A percentile compares a stretch with the other conserved stretches of the same genome.
These are phyloP conservation scores for Mercurialis annua DNA, from an alignment of 345 rosid species.

Conservation along the genomic window DNA sequence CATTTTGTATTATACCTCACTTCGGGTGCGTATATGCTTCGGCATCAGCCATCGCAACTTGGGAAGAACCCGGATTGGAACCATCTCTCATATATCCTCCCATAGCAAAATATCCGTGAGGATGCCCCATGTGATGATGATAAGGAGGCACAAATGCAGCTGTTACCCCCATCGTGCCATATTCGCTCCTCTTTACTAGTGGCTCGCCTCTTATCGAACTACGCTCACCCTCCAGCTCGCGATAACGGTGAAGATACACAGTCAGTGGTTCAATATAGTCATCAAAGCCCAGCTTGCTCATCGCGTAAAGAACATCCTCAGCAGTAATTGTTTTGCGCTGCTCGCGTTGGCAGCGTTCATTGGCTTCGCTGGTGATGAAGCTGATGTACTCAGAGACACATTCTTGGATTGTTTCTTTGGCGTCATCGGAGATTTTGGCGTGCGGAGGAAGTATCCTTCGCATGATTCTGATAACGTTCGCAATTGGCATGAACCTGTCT, in stretches of 20 bases:
- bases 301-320: slow-evolving; percentile 33
- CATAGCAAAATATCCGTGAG: slow-evolving; percentile 36
- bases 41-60: slow-evolving; percentile 17
- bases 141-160: slow-evolving; percentile 41
- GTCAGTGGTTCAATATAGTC: slow-evolving; percentile 37
- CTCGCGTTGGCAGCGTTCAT: slow-evolving; percentile 37
- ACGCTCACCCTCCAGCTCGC: slow-evolving; percentile 36
- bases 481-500: slow-evolving; percentile 37
- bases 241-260: slow-evolving; percentile 30
- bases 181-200: slow-evolving; percentile 56
- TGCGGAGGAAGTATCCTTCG: slow-evolving; percentile 31
- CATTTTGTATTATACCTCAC: slow-evolving; percentile 14
- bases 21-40: slow-evolving; percentile 28
- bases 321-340: slow-evolving; percentile 38
- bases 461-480: slow-evolving; percentile 35
- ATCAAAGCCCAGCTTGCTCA: slow-evolving; percentile 38
- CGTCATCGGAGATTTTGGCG: slow-evolving; percentile 35
- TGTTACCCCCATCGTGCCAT: slow-evolving; percentile 30
- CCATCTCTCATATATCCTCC: slow-evolving; percentile 40
- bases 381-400: slow-evolving; percentile 37
- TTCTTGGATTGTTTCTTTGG: slow-evolving; percentile 37
- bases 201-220: slow-evolving; percentile 50
- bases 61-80: slow-evolving; percentile 26
- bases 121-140: slow-evolving; percentile 38
- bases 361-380: slow-evolving; percentile 38